Conservation (phyloP, 768 basidiomycete genomes). For the Lyophyllum decastes region DNA sequence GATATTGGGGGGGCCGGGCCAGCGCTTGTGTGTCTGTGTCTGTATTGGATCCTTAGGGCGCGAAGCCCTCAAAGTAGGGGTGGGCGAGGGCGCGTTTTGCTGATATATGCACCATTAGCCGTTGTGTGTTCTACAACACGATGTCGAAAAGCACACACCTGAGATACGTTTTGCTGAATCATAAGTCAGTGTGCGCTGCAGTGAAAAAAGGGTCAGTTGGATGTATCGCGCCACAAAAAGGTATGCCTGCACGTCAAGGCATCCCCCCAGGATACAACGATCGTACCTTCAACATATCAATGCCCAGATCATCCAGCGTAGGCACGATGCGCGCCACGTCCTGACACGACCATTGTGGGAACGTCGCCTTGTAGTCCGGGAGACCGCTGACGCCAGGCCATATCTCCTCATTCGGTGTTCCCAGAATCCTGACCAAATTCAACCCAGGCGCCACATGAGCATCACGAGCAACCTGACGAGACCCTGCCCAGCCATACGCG, state of each 20-base stretch:
- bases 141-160: slow-evolving; percentile 48
- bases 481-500: too few species aligned
- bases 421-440: slow-evolving; percentile 67
- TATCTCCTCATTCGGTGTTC: slow-evolving; percentile 86
- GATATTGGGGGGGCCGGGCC: slow-evolving; percentile 2
- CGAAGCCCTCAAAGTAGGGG: slow-evolving; percentile 49
- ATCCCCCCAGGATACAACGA: background rate
- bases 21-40: too few species aligned
- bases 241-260: background rate
- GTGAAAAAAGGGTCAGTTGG: background rate
- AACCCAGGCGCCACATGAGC: too few species aligned
- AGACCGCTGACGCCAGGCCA: slow-evolving; percentile 91
- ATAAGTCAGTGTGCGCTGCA: slow-evolving; percentile 72
- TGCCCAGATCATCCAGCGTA: slow-evolving; percentile 72
- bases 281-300: slow-evolving; percentile 74
- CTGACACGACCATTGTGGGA: slow-evolving; percentile 91
- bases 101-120: slow-evolving; percentile 48
- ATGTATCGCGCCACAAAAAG: background rate
- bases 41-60: slow-evolving; percentile 19
- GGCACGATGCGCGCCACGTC: slow-evolving; percentile 69
- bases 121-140: slow-evolving; percentile 11
- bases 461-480: too few species aligned
- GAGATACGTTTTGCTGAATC: slow-evolving; percentile 93
- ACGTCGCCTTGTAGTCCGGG: slow-evolving; percentile 95
- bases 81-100: slow-evolving; percentile 59